These are phyloP conservation scores for Pyropia yezoensis DNA, from an alignment of 23 red algal genomes.

Conservation along the genomic window DNA sequence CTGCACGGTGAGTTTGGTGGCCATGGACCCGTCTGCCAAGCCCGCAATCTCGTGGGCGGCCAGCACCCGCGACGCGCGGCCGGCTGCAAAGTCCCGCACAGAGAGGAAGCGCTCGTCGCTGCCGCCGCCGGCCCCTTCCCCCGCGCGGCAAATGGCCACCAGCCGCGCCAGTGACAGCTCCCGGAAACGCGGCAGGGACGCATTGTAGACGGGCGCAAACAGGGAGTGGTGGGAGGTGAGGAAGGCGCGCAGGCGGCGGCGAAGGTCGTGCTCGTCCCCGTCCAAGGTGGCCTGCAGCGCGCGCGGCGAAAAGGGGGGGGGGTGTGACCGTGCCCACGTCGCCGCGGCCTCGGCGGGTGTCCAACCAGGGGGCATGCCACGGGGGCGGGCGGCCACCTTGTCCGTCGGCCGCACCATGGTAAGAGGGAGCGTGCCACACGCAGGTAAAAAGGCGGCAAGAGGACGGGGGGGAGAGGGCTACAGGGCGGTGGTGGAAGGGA, in stretches of 20 bases:
- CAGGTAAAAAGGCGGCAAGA: no score
- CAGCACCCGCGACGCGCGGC: background rate
- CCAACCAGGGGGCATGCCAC: no score
- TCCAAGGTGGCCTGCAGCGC: background rate
- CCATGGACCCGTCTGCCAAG: background rate
- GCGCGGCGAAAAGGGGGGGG: background rate
- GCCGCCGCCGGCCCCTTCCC: background rate
- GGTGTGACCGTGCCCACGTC: background rate
- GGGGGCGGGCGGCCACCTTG: no score
- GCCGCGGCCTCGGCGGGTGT: no score
- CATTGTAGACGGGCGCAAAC: background rate
- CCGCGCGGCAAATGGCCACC: background rate
- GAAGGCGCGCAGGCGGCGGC: slow-evolving; percentile 1
- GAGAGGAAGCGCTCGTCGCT: background rate
- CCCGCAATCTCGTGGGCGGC: slow-evolving; percentile 7
- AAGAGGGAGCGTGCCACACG: no score
- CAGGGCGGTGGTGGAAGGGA: no score
- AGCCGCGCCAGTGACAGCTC: slow-evolving; percentile 2
- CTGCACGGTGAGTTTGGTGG: slow-evolving; percentile 23
- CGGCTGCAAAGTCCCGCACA: background rate
- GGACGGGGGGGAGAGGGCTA: no score
- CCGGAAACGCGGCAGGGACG: background rate
- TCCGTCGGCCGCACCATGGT: no score
- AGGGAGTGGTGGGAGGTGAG: background rate
- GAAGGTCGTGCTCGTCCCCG: background rate